These are phyloP conservation scores for Cyclocybe cylindracea DNA, from an alignment of 768 basidiomycete species.

Conservation along the genomic window DNA sequence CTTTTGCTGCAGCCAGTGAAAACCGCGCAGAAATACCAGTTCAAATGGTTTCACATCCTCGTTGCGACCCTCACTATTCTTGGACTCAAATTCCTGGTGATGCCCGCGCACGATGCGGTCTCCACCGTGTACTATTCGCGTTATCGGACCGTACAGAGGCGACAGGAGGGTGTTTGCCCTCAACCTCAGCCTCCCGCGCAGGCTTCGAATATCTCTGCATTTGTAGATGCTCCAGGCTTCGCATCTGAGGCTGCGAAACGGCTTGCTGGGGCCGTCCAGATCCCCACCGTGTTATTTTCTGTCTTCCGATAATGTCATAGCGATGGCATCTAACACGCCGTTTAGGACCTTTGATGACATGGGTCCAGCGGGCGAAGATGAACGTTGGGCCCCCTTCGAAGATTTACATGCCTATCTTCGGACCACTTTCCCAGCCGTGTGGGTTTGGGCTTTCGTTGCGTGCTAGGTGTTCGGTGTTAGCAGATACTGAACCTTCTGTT, in stretches of 20 bases:
- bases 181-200: conserved; percentile 21
- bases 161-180: conserved; percentile 9
- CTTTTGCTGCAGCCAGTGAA: too few species aligned
- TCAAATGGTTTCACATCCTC: too few species aligned
- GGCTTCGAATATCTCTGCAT: conserved; percentile 20
- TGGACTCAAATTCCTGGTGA: not conserved
- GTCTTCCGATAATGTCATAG: not conserved
- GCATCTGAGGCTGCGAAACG: conserved; percentile 18
- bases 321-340: not conserved
- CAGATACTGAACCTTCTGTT: not conserved
- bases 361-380: conserved; percentile 26
- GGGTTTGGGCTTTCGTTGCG: conserved; percentile 4
- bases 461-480: too few species aligned
- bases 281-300: conserved; percentile 26
- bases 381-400: conserved; percentile 26
- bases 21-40: too few species aligned
- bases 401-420: conserved; percentile 26
- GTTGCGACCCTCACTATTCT: too few species aligned
- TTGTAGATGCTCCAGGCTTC: conserved; percentile 22
- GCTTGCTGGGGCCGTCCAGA: conserved; percentile 26
- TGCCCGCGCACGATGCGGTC: not conserved
- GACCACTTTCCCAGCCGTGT: conserved; percentile 27
- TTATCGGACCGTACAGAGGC: not conserved
- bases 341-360: conserved; percentile 31
- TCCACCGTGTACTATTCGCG: not conserved